Conservation (phyloP, 1,284 basidiomycete genomes). For the Melampsora abietis-canadensis region DNA sequence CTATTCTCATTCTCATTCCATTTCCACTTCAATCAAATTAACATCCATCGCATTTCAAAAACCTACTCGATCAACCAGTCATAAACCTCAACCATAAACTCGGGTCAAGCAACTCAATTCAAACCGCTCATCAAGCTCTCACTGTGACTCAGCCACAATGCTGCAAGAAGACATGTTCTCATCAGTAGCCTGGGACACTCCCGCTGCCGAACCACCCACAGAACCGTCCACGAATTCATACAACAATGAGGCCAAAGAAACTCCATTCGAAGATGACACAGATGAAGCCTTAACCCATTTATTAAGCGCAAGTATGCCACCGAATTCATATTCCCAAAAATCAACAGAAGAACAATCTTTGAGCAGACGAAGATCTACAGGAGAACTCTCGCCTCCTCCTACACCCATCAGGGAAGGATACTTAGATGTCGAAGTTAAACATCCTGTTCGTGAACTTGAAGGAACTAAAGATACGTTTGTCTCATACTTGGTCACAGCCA, state of each 20-base stretch:
- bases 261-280: neutral
- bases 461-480: constrained; percentile 96
- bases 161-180: constrained; percentile 4
- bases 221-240: neutral
- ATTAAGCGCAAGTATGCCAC: constrained; percentile 1
- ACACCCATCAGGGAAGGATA: constrained; percentile 48
- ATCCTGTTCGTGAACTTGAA: constrained; percentile 90
- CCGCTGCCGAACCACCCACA: neutral
- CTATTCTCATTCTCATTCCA: too few species aligned
- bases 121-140: neutral
- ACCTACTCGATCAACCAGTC: too few species aligned
- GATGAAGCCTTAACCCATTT: neutral
- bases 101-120: too few species aligned
- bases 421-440: constrained; percentile 68
- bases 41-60: too few species aligned
- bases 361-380: constrained; percentile 12
- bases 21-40: too few species aligned
- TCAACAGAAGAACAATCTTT: neutral
- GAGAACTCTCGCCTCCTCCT: constrained; percentile 21
- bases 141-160: neutral
- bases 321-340: neutral
- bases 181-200: neutral
- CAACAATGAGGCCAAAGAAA: neutral
- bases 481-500: constrained; percentile 83
- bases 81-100: too few species aligned